phyloP scores from a whole-genome alignment of 148 eudicot species.

The Amaranthus hypochondriacus region DNA sequence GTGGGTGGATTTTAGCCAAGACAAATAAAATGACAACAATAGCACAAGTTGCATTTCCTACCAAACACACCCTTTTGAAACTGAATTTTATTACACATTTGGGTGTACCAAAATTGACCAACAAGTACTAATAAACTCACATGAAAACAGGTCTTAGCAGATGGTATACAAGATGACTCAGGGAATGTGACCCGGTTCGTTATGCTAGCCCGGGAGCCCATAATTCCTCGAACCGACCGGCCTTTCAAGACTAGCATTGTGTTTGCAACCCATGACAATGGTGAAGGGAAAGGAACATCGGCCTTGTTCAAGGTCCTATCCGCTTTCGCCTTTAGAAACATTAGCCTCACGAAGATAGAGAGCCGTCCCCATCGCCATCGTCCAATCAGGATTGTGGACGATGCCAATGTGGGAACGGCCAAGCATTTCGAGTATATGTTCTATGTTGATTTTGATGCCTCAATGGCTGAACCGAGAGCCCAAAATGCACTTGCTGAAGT shows the following conservation, averaged over 20 bases:
- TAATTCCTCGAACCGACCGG: conserved; percentile 77
- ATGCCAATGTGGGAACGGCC: conserved; percentile 79
- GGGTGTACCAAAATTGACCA: conserved; percentile 9
- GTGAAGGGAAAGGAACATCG: conserved; percentile 75
- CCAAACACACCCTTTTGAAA: background rate
- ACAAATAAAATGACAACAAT: conserved; percentile 9
- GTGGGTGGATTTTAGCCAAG: conserved; percentile 13
- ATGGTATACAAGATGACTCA: conserved; percentile 89
- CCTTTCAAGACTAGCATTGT: conserved; percentile 98
- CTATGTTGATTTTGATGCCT: conserved; percentile 94
- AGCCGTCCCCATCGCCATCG: conserved; percentile 84
- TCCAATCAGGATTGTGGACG: conserved; percentile 76
- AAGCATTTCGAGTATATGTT: conserved; percentile 98
- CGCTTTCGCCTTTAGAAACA: conserved; percentile 89
- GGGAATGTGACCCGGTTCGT: conserved; percentile 89
- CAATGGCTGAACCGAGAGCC: conserved; percentile 87
- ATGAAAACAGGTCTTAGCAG: conserved; percentile 41
- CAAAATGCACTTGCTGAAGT: conserved; percentile 95
- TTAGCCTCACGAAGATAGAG: conserved; percentile 88
- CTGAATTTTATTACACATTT: background rate
- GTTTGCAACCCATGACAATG: conserved; percentile 51
- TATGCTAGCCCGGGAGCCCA: conserved; percentile 91
- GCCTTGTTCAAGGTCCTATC: conserved; percentile 94
- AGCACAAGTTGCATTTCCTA: conserved; percentile 7
- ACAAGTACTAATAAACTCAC: background rate